Evolutionary conservation across 2,329 filamentous ascomycete species (phyloP), one percentile per base, ranked within the genome.

Genomic region (Leptosphaerulina australis): DNA sequence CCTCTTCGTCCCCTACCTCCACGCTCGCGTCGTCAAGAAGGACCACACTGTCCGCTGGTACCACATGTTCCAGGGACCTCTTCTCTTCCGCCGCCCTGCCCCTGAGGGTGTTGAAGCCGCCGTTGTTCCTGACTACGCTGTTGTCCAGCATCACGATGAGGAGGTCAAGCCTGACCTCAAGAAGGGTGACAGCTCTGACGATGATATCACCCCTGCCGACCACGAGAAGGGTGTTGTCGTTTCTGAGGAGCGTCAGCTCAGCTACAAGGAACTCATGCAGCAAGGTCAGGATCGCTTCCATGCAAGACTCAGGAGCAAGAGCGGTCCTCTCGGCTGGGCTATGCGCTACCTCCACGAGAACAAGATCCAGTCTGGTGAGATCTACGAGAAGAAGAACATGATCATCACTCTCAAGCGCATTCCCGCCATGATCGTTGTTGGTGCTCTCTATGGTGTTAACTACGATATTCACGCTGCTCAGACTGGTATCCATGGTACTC

Each of bases 381-480:
- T 92, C 57, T 90, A 93, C 75, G 89, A 93, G 75, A 62, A 80
- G 15, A 77, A 85, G 74, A 93, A 93, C 79, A 75, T 91, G 55
- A 81, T 80, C 67, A 81, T 81, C 40, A 52, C 86, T 17, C 21
- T 78, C 53, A 87, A 83, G 74, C 87, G 88, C 17, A 67, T 92
- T 7, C 89, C 89, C 0, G 88, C 90, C 40, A 81, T 81, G 73
- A 69, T 89, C 54, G 79, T 85, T 33, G 79, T 78, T 57, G 88
- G 79, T 46, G 67, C 78, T 12, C 81, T 91, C 41, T 93, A 93
- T 69, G 90, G 90, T 71, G 69, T 87, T 20, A 79, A 92, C 80
- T 93, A 92, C 75, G 89, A 93, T 62, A 93, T 92, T 65, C 88
- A 92, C 79, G 81, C 83, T 38, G 87, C 87, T 4, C 88, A 91